Percentiles rank a stretch among this genome's conserved stretches.
Evolutionary conservation across 2,329 filamentous ascomycete genomes (phyloP).

Genomic region (Fusarium oligoseptatum): DNA sequence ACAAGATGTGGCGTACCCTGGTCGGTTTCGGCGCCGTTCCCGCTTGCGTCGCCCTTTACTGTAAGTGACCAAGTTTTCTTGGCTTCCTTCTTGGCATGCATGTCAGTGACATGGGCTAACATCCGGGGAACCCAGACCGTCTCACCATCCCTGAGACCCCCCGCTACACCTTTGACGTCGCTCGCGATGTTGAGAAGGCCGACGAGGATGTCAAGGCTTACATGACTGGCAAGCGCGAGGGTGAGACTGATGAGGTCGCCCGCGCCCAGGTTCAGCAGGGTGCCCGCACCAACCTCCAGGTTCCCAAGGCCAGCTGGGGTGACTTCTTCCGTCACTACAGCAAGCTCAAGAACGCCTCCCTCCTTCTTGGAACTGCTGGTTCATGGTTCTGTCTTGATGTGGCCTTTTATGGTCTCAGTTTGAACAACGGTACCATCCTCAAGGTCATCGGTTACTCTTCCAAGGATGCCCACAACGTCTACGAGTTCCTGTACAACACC

Average conservation of each 20-base stretch:
- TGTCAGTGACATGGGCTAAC: conserved; percentile 4
- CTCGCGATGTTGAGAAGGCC: conserved; percentile 80
- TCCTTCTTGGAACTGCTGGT: conserved; percentile 82
- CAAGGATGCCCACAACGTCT: conserved; percentile 65
- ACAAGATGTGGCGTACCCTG: conserved; percentile 89
- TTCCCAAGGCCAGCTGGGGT: conserved; percentile 77
- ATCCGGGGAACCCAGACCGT: conserved; percentile 56
- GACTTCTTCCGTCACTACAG: conserved; percentile 81
- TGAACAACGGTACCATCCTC: conserved; percentile 83
- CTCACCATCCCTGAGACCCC: conserved; percentile 90
- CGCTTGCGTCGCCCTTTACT: conserved; percentile 86
- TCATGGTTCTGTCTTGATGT: conserved; percentile 84
- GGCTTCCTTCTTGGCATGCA: neutral
- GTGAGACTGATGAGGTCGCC: conserved; percentile 74
- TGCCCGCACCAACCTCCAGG: conserved; percentile 66
- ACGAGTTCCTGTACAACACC: conserved; percentile 79
- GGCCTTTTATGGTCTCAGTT: conserved; percentile 76
- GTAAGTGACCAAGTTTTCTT: conserved; percentile 40
- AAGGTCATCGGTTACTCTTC: conserved; percentile 77
- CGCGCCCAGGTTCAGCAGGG: conserved; percentile 71
- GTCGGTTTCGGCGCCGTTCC: conserved; percentile 87
- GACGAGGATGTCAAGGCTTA: conserved; percentile 82
- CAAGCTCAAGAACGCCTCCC: conserved; percentile 77
- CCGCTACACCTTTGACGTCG: conserved; percentile 87
- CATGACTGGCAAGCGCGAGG: conserved; percentile 73